Evolutionary conservation across 2,329 filamentous ascomycete species (phyloP), one percentile per base, ranked within the genome.

Genomic region (Epichloe hybrida): DNA sequence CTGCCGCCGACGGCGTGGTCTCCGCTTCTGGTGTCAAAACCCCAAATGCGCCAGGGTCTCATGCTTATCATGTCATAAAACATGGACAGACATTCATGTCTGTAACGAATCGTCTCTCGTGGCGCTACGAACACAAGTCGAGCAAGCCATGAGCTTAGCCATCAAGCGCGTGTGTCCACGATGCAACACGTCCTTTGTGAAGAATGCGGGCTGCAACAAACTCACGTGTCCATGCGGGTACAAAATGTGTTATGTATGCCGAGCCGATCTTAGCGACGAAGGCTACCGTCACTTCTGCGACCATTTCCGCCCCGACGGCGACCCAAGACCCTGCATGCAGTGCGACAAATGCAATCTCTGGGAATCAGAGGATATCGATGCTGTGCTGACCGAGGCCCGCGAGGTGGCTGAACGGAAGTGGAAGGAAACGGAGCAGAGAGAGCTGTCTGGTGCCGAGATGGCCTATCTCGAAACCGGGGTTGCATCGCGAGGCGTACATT

Each of bases 181-280:
- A 46, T 98, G 93, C 72, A 84, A 87, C 58, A 87, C 90, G 9
- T 87, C 84, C 15, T 97, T 97, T 64, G 87, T 98, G 68, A 97
- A 97, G 66, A 84, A 82, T 6, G 83, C 84, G 27, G 93, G 93
- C 60, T 98, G 93, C 76, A 98, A 98, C 73, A 97, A 97, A 70
- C 76, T 98, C 40, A 91, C 88, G 5, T 97, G 93, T 64, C 83
- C 89, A 15, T 98, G 93, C 67, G 93, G 93, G 8, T 97, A 97
- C 69, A 85, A 86, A 59, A 97, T 97, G 91, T 98, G 93, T 66
- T 98, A 98, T 62, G 81, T 97, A 45, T 98, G 93, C 66, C 86
- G 93, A 40, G 84, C 84, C 58, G 83, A 88, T 60, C 80, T 84
- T 45, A 71, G 74, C 51, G 72, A 78, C 47, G 84, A 90, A 64